Evolutionary conservation across 148 eudicot genomes (phyloP).

Genomic region (Linanthus parryae): DNA sequence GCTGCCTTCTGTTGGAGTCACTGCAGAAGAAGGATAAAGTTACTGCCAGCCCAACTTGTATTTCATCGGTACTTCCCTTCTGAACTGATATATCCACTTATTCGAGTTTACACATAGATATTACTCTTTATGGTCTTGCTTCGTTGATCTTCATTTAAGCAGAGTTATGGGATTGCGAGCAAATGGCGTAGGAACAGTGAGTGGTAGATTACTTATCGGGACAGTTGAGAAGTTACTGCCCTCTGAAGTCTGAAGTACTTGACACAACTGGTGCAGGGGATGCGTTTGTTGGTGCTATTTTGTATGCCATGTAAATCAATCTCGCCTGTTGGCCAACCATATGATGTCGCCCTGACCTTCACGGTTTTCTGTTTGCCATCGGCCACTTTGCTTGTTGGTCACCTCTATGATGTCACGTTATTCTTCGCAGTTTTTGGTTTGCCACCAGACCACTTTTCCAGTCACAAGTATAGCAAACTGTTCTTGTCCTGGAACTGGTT

Average conservation of each 20-base stretch:
- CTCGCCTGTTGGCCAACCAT: neutral
- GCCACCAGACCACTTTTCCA: no score
- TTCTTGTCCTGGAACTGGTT: no score
- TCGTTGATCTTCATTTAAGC: no score
- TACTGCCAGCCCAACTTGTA: constrained; percentile 44
- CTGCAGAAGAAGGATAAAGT: constrained; percentile 41
- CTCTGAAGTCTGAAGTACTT: constrained; percentile 70
- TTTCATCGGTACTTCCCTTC: constrained; percentile 56
- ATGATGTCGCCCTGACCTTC: no score
- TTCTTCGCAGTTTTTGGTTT: no score
- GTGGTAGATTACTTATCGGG: constrained; percentile 74
- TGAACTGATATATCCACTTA: neutral
- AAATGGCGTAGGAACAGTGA: constrained; percentile 56
- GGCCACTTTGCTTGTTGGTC: no score
- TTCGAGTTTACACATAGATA: neutral
- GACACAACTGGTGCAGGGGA: constrained; percentile 98
- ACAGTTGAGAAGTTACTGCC: constrained; percentile 81
- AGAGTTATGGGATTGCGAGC: constrained; percentile 60
- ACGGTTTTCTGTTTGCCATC: no score
- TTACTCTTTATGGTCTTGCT: neutral
- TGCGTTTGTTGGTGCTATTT: constrained; percentile 89
- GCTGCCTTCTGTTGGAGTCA: constrained; percentile 27
- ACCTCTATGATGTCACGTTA: no score
- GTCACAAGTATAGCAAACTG: no score
- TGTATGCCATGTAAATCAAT: constrained; percentile 52